phyloP scores from a whole-genome alignment of 768 basidiomycete genomes.

The Auricularia cornea region DNA sequence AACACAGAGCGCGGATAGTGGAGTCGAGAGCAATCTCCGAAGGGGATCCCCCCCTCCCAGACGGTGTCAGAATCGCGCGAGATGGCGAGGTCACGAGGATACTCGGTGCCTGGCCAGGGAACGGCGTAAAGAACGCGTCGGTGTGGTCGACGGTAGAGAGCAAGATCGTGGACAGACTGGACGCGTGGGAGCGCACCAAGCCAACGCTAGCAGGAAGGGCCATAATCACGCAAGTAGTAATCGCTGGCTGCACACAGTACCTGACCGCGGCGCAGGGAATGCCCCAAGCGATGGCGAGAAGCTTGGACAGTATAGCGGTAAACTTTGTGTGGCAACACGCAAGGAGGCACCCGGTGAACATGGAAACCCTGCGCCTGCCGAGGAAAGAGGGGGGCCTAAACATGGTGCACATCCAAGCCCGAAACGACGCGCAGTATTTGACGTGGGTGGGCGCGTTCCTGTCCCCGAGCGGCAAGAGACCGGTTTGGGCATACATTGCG shows the following conservation, averaged over 20 bases:
- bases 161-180: background rate
- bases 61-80: slow-evolving; percentile 4
- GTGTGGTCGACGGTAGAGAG: slow-evolving; percentile 6
- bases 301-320: background rate
- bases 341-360: background rate
- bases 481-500: background rate
- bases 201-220: background rate
- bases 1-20: background rate
- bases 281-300: background rate
- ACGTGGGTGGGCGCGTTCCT: background rate
- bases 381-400: background rate
- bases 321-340: background rate
- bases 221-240: background rate
- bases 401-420: background rate
- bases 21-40: background rate
- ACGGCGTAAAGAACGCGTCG: background rate
- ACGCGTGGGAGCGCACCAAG: background rate
- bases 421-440: background rate
- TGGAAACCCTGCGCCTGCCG: background rate
- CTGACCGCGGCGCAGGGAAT: background rate
- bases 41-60: background rate
- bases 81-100: slow-evolving; percentile 6
- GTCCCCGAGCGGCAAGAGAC: background rate
- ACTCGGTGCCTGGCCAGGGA: slow-evolving; percentile 2
- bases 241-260: background rate